Conservation (phyloP, 768 basidiomycete species). For the Hortiboletus flavorubellus region DNA sequence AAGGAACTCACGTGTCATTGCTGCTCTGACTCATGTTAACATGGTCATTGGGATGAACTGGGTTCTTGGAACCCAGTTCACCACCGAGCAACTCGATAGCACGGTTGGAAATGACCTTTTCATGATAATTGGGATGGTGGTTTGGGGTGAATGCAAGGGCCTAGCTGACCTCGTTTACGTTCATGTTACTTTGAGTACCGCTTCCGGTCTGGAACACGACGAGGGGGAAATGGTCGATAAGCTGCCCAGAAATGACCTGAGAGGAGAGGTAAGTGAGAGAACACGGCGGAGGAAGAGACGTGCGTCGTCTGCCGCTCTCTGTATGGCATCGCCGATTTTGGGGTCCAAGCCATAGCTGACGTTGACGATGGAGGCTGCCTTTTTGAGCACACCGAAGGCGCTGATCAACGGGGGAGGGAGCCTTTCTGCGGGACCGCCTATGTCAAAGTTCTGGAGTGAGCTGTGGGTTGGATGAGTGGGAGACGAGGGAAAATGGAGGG, state of each 20-base stretch:
- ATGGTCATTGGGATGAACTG: conserved; percentile 99
- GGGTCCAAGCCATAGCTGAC: conserved; percentile 86
- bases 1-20: conserved; percentile 83
- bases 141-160: background rate
- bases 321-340: conserved; percentile 84
- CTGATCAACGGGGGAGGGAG: conserved; percentile 95
- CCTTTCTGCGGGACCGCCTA: conserved; percentile 91
- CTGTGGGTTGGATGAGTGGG: conserved; percentile 37
- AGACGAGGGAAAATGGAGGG: background rate
- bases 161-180: conserved; percentile 80
- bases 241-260: conserved; percentile 93
- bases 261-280: conserved; percentile 3
- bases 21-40: conserved; percentile 99
- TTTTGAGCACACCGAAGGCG: conserved; percentile 96
- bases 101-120: conserved; percentile 93
- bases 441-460: conserved; percentile 97
- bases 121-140: background rate
- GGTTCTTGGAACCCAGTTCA: conserved; percentile 91
- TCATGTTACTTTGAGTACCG: conserved; percentile 99
- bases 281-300: conserved; percentile 17
- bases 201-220: conserved; percentile 99
- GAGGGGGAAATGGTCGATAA: conserved; percentile 93
- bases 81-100: conserved; percentile 97
- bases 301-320: conserved; percentile 92
- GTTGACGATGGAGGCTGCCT: conserved; percentile 92